These are phyloP conservation scores for Sugiyamaella mastotermitis DNA, from an alignment of 805 yeast species.

Conservation along the genomic window DNA sequence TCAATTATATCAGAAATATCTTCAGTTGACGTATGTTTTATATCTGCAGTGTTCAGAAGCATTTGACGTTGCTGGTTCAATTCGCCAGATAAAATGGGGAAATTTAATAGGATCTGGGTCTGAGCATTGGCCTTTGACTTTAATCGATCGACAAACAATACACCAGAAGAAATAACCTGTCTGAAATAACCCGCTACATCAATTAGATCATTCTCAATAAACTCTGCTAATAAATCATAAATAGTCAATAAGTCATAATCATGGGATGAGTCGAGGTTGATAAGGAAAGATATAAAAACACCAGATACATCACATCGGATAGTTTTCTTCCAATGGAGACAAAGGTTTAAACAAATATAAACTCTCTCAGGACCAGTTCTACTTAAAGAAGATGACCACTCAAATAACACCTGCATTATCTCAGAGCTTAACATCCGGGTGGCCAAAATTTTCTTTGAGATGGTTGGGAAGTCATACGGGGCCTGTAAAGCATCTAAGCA, in stretches of 20 bases:
- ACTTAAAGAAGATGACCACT: constrained; percentile 24
- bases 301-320: constrained; percentile 22
- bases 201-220: constrained; percentile 44
- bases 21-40: too few species aligned
- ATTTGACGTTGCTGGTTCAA: constrained; percentile 15
- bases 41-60: too few species aligned
- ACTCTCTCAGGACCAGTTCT: constrained; percentile 19
- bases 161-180: constrained; percentile 78
- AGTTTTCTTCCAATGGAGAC: constrained; percentile 14
- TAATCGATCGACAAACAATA: constrained; percentile 55
- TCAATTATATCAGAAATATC: too few species aligned
- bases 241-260: constrained; percentile 15
- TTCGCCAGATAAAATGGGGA: constrained; percentile 22
- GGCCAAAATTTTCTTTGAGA: constrained; percentile 14
- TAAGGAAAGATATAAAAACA: constrained; percentile 23
- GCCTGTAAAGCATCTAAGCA: constrained; percentile 27
- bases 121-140: constrained; percentile 33
- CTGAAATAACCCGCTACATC: constrained; percentile 65
- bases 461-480: constrained; percentile 19
- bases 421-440: constrained; percentile 12
- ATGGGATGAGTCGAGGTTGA: constrained; percentile 9
- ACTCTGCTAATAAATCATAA: constrained; percentile 45
- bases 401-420: constrained; percentile 20
- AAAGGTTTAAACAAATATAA: constrained; percentile 19
- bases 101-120: constrained; percentile 40